These are phyloP conservation scores for Phytophthora parvispora DNA, from an alignment of 352 stramenopile genomes.

Conservation along the genomic window DNA sequence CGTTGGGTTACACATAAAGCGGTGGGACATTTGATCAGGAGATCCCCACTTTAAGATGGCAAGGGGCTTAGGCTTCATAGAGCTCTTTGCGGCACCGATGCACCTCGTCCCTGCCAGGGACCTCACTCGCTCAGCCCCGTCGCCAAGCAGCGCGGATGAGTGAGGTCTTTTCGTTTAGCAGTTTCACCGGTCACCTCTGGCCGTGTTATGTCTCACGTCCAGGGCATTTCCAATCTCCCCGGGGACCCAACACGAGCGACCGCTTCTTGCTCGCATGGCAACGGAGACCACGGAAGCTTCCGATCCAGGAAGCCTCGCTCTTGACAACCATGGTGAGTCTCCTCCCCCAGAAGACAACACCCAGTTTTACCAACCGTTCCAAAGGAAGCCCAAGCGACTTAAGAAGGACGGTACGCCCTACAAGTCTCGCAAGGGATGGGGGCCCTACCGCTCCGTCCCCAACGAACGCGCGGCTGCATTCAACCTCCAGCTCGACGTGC, in stretches of 20 bases:
- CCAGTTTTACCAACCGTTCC: not conserved
- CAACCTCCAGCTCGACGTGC: slow-evolving; percentile 49
- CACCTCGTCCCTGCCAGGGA: too few relatives aligned
- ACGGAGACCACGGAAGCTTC: not conserved
- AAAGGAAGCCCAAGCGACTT: slow-evolving; percentile 1
- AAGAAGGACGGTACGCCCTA: slow-evolving; percentile 7
- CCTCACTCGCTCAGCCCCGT: not conserved
- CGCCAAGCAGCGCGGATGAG: not conserved
- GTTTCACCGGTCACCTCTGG: not conserved
- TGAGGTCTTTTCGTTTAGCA: not conserved
- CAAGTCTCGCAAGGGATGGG: slow-evolving; percentile 24
- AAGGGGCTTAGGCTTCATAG: too few relatives aligned
- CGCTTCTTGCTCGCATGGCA: too few relatives aligned
- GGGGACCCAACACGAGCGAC: not conserved
- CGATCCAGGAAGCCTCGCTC: not conserved
- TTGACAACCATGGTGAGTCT: not conserved
- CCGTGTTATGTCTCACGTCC: not conserved
- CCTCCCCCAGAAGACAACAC: not conserved
- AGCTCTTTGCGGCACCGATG: too few relatives aligned
- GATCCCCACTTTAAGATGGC: too few relatives aligned
- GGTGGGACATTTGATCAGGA: too few relatives aligned
- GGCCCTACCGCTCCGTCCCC: slow-evolving; percentile 37
- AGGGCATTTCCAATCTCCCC: not conserved
- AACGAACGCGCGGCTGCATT: slow-evolving; percentile 41
- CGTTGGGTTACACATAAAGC: too few relatives aligned